These are phyloP conservation scores for Camillea tinctor DNA, from an alignment of 2,329 filamentous ascomycete species.

Conservation along the genomic window DNA sequence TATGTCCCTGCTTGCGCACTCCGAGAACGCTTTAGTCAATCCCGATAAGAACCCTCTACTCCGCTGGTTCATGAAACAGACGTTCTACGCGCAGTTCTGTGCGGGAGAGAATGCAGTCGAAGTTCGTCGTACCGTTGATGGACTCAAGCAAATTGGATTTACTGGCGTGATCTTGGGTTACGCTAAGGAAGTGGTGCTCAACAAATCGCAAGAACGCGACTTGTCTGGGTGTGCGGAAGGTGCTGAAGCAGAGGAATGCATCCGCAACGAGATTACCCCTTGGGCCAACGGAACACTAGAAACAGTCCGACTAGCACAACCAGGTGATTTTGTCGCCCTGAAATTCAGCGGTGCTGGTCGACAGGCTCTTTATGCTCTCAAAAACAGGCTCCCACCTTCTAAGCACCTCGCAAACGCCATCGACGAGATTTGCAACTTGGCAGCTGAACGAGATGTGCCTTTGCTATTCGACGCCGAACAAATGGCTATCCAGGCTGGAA, in stretches of 20 bases:
- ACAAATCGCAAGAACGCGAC: slow-evolving; percentile 49
- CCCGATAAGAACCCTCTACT: slow-evolving; percentile 75
- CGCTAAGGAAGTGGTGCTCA: slow-evolving; percentile 75
- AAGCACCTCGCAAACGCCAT: slow-evolving; percentile 67
- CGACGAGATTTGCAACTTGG: slow-evolving; percentile 71
- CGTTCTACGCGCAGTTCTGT: slow-evolving; percentile 90
- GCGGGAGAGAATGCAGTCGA: slow-evolving; percentile 73
- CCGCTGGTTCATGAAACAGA: slow-evolving; percentile 69
- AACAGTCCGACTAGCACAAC: slow-evolving; percentile 70
- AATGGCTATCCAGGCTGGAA: slow-evolving; percentile 72
- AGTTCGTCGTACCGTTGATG: slow-evolving; percentile 62
- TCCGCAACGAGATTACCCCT: slow-evolving; percentile 60
- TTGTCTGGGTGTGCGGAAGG: slow-evolving; percentile 45
- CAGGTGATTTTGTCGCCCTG: slow-evolving; percentile 65
- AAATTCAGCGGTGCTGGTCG: slow-evolving; percentile 83
- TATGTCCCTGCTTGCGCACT: slow-evolving; percentile 69
- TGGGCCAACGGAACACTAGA: slow-evolving; percentile 76
- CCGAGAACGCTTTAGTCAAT: slow-evolving; percentile 63
- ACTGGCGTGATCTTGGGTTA: slow-evolving; percentile 83
- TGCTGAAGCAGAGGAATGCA: slow-evolving; percentile 46
- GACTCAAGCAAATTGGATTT: slow-evolving; percentile 73
- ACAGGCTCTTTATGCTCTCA: slow-evolving; percentile 66
- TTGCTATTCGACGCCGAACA: slow-evolving; percentile 88
- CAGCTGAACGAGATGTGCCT: slow-evolving; percentile 65
- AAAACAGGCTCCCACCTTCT: slow-evolving; percentile 60